Evolutionary conservation across 306 rosid genomes (phyloP).

Genomic region (Ormosia semicastrata): DNA sequence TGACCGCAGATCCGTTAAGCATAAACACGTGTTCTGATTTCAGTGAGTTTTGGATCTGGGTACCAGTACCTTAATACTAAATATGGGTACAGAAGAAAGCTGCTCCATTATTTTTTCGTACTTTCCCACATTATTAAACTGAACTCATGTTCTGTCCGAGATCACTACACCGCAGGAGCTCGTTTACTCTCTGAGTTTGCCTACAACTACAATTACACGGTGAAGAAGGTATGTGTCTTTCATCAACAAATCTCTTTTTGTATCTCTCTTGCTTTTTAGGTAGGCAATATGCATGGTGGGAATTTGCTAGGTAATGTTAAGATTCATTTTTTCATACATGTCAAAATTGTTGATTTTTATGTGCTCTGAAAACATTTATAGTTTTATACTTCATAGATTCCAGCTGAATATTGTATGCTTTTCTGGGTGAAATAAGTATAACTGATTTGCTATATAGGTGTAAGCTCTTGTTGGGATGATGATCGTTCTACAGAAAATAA

Average conservation of each 20-base stretch:
- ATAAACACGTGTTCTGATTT: neutral
- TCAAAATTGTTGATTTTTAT: neutral
- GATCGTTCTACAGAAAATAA: neutral
- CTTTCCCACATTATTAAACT: neutral
- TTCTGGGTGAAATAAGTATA: neutral
- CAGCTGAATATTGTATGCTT: neutral
- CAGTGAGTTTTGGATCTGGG: neutral
- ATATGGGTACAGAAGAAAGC: too few relatives aligned
- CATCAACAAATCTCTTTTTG: neutral
- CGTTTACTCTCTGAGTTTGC: neutral
- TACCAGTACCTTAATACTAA: too few relatives aligned
- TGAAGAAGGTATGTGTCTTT: neutral
- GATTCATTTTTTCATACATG: neutral
- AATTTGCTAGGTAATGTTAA: neutral
- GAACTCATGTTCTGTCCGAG: neutral
- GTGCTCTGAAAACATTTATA: neutral
- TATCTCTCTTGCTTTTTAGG: neutral
- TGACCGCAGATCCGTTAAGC: neutral
- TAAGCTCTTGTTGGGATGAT: neutral
- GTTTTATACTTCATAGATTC: neutral
- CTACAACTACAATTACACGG: conserved; percentile 16
- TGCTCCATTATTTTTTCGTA: too few relatives aligned
- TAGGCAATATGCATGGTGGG: neutral
- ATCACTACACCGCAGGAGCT: neutral
- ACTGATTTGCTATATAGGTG: neutral